A percentile compares a stretch with the other conserved stretches of the same genome.
Evolutionary conservation across 2,329 filamentous ascomycete species (phyloP).

Genomic region (Trichoderma endophyticum): DNA sequence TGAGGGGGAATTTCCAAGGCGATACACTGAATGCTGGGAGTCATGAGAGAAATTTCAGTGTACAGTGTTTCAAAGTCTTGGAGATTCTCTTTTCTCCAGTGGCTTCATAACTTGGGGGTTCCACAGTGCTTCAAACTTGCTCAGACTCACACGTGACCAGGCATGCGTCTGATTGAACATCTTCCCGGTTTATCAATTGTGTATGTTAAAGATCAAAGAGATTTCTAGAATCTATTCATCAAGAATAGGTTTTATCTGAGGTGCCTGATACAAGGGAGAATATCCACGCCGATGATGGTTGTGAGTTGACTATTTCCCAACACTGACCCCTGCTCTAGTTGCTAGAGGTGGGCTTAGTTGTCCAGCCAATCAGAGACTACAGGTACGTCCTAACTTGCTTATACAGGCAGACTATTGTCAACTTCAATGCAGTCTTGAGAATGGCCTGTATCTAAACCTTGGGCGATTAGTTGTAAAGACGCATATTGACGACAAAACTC

Average conservation of each 20-base stretch:
- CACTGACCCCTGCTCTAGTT: constrained; percentile 6
- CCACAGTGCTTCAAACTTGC: neutral
- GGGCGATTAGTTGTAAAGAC: neutral
- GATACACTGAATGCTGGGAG: neutral
- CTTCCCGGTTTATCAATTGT: neutral
- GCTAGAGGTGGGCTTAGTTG: neutral
- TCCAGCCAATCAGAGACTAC: constrained; percentile 12
- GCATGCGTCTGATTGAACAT: neutral
- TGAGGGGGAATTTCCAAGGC: neutral
- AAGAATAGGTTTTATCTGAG: too few species aligned
- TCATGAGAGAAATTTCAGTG: neutral
- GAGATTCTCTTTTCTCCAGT: neutral
- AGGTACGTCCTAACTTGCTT: neutral
- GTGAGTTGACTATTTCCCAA: neutral
- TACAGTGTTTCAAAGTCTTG: neutral
- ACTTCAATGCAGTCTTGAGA: neutral
- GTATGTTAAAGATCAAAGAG: neutral
- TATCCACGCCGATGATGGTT: neutral
- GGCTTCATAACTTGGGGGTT: neutral
- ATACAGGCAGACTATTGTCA: neutral
- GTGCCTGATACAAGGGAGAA: neutral
- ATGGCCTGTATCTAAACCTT: neutral
- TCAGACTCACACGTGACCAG: neutral
- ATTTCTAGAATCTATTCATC: neutral
- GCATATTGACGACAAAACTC: neutral